Percentiles rank a stretch among this genome's conserved stretches.
These are phyloP conservation scores for Pseudogymnoascus sp. DNA, from an alignment of 2,329 filamentous ascomycete species.

Conservation along the genomic window DNA sequence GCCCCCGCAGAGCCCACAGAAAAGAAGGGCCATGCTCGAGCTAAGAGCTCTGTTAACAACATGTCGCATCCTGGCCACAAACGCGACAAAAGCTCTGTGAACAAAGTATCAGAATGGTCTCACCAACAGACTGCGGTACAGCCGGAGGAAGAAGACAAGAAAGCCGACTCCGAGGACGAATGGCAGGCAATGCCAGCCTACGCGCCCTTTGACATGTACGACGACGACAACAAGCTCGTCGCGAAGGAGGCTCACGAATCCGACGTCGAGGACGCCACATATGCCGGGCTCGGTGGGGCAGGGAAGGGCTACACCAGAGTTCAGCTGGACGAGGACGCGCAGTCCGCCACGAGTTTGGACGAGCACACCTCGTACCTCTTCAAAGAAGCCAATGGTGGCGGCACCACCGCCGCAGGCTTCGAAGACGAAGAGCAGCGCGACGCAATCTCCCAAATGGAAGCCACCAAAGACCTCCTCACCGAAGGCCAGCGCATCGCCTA, in stretches of 20 bases:
- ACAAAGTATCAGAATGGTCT: conserved; percentile 68
- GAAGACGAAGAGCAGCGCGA: conserved; percentile 79
- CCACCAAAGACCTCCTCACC: conserved; percentile 89
- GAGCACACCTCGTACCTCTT: conserved; percentile 96
- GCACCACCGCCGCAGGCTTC: conserved; percentile 47
- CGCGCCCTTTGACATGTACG: conserved; percentile 88
- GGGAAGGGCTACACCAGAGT: conserved; percentile 94
- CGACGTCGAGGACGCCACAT: conserved; percentile 60
- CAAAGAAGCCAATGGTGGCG: conserved; percentile 59
- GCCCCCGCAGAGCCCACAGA: not conserved
- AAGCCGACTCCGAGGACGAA: conserved; percentile 53
- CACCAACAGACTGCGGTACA: conserved; percentile 65
- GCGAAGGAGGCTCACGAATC: conserved; percentile 68
- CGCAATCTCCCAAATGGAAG: conserved; percentile 81
- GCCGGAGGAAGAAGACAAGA: conserved; percentile 42
- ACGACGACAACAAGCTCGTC: conserved; percentile 82
- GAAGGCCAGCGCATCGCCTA: conserved; percentile 95
- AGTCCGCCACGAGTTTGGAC: conserved; percentile 92
- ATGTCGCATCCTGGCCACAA: conserved; percentile 9
- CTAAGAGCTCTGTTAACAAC: conserved; percentile 9
- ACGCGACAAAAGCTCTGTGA: conserved; percentile 8
- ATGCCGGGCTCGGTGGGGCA: conserved; percentile 73
- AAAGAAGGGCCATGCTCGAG: conserved; percentile 12
- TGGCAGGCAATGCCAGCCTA: conserved; percentile 96
- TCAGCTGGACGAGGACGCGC: conserved; percentile 87